These are phyloP conservation scores for Fusarium sp. DNA, from an alignment of 2,329 filamentous ascomycete genomes.

Conservation along the genomic window DNA sequence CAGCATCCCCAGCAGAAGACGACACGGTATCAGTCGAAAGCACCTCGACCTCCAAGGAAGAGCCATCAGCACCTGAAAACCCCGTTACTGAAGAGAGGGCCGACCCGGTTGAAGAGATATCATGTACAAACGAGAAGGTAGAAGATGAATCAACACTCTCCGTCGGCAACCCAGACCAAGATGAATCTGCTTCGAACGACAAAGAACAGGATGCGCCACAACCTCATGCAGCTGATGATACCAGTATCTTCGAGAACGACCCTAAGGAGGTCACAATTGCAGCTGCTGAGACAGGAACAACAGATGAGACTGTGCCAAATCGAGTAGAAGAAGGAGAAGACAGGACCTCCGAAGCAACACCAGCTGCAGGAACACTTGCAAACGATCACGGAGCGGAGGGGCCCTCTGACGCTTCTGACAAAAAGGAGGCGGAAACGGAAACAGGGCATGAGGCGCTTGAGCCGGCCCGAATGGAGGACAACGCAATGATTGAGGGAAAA, in stretches of 20 bases:
- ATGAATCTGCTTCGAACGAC: neutral
- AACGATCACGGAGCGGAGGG: neutral
- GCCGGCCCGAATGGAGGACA: neutral
- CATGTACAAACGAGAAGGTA: neutral
- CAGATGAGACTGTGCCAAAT: neutral
- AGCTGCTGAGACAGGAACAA: constrained; percentile 3
- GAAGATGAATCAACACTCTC: neutral
- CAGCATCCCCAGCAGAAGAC: neutral
- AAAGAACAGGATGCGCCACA: neutral
- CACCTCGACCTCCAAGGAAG: neutral
- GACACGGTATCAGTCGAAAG: constrained; percentile 11
- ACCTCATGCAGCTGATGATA: neutral
- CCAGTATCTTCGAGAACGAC: neutral
- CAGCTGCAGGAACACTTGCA: neutral
- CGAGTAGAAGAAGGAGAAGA: constrained; percentile 9
- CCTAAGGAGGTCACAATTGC: neutral
- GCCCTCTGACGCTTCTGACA: neutral
- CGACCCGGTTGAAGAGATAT: neutral
- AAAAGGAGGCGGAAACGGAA: constrained; percentile 6
- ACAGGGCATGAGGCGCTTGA: neutral
- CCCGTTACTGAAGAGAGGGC: neutral
- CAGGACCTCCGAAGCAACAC: constrained; percentile 3
- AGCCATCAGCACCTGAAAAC: neutral
- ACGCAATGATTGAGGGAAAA: neutral
- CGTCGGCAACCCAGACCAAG: neutral